Evolutionary conservation across 208 protist species (phyloP), one percentile per base, ranked within the genome.

Genomic region (Tetramitus jugosus): DNA sequence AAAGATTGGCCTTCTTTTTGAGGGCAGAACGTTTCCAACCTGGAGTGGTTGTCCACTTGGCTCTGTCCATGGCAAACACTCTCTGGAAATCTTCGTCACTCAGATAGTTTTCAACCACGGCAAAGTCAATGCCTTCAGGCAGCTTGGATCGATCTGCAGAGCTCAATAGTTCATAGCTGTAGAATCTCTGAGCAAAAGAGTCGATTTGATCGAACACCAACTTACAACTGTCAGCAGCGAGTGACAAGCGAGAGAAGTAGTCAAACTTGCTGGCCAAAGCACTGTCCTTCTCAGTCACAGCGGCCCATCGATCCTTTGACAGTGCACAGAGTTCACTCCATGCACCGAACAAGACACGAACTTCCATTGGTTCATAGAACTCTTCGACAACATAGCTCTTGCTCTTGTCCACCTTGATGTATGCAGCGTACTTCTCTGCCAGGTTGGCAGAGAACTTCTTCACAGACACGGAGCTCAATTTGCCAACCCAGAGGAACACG

Each of bases 41-140:
- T 56, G 81, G 79, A 29, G 76, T 35, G 33, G 52, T 82, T 49
- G 23, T 23, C 46, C 84, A 89, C 10, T 60, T 69, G 8, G 49
- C 23, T 37, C 61, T 67, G 4, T 52, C 49, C 76, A 89, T 85
- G 7, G n/a, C 64, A 45, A 88, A 88, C 60, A 86, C 4, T 2
- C 60, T 68, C 56, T 64, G 4, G 60, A 89, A 89, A 20, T 89
- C 86, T 26, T 83, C 83, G 64, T 85, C 76, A 13, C 61, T 60
- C 1, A 88, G 42, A 72, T 88, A 86, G 35, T 17, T 72, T 39
- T 87, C 69, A 13, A 85, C 43, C 35, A 37, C 29, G 33, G 39
- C 26, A 31, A 29, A 37, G 29, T 71, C 65, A 33, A 71, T 49
- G 35, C 65, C 65, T 49, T 71, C 65, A 35, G 65, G 65, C 2